A percentile compares a stretch with the other conserved stretches of the same genome.
These are phyloP conservation scores for Aureobasidium sp. DNA, from an alignment of 2,329 filamentous ascomycete species.

Conservation along the genomic window DNA sequence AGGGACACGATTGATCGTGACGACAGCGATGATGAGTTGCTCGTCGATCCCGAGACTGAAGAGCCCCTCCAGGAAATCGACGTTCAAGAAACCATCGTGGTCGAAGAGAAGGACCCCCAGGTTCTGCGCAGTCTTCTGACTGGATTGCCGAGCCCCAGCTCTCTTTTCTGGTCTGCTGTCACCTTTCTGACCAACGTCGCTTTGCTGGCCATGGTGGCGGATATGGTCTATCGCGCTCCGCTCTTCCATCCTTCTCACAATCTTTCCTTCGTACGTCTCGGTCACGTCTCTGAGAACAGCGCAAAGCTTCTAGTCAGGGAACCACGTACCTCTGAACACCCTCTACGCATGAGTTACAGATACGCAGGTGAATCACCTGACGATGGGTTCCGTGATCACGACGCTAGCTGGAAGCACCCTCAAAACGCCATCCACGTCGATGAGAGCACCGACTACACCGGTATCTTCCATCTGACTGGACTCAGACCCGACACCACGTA, in stretches of 20 bases:
- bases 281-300: conserved; percentile 73
- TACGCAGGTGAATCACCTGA: conserved; percentile 34
- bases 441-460: conserved; percentile 77
- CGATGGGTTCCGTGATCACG: conserved; percentile 48
- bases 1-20: conserved; percentile 33
- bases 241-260: conserved; percentile 64
- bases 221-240: conserved; percentile 70
- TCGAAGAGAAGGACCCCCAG: conserved; percentile 51
- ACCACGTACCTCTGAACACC: conserved; percentile 66
- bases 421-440: conserved; percentile 60
- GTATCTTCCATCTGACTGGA: conserved; percentile 58
- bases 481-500: conserved; percentile 68
- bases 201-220: conserved; percentile 62
- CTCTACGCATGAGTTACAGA: conserved; percentile 62
- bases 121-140: conserved; percentile 62
- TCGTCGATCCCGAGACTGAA: conserved; percentile 32
- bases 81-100: conserved; percentile 55
- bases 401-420: conserved; percentile 60
- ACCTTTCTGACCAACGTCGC: conserved; percentile 60
- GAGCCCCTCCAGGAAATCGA: conserved; percentile 42
- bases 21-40: conserved; percentile 27
- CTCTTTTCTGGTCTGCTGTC: conserved; percentile 55
- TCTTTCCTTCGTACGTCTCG: conserved; percentile 77
- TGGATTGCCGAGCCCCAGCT: conserved; percentile 69
- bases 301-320: conserved; percentile 82